Evolutionary conservation across 306 rosid species (phyloP), one percentile per base, ranked within the genome.

Genomic region (Citrullus amarus): DNA sequence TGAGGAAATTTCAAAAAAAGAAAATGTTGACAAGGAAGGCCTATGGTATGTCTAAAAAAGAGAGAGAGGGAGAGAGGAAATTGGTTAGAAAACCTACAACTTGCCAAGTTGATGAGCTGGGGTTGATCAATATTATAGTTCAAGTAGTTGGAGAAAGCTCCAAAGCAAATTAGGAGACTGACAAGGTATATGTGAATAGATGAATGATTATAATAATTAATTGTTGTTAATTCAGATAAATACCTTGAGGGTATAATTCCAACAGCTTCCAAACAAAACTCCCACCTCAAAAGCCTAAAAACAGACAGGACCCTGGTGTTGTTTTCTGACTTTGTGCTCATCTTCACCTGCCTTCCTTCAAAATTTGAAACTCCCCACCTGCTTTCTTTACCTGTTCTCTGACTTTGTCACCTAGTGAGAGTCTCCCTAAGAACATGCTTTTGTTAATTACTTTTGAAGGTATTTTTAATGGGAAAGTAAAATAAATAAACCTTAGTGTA

Each of bases 231-330:
- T 78, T 69, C 54, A 70, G 81, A 75, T 66, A 20, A 89, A 83
- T 86, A 84, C 88, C 79, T 72, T n/a, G 60, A 67, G 54, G 30
- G 85, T 82, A 86, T 81, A 84, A 36, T 56, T 89, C 96, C 98
- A 93, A 87, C 63, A 79, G 89, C 93, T 81, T 53, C 32, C 82
- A 86, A 86, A 91, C 98, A 93, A 93, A 92, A 62, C 51, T 81
- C 87, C 83, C 93, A 86, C 89, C 96, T 91, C 93, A 89, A 90
- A 92, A 88, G 90, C 81, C 83, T 66, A 78, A 82, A 86, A 81
- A 71, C 81, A 86, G 86, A 87, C 90, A 86, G 86, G 85, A 77
- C 80, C 89, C 87, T 79, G 87, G 75, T 89, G 87, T 86, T 77
- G 70, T 80, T 78, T 80, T 80, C 87, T 81, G 54, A 80, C 80